Evolutionary conservation across 805 yeast species (phyloP).

Genomic region (Yarrowia sp.): DNA sequence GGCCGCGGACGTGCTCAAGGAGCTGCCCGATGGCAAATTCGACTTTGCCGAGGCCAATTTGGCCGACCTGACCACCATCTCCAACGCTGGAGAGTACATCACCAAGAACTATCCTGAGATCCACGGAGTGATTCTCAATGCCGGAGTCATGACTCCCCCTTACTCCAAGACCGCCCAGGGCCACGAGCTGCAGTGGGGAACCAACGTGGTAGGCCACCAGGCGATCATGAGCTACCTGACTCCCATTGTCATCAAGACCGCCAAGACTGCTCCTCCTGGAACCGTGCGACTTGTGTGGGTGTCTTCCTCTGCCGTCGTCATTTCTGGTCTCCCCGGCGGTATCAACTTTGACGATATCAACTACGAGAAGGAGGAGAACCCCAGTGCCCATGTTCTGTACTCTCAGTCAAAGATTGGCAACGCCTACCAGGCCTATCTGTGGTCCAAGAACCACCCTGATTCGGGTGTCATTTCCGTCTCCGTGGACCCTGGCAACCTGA

Average conservation of each 20-base stretch:
- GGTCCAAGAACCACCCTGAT: slow-evolving; percentile 50
- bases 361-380: slow-evolving; percentile 42
- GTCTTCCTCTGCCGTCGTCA: slow-evolving; percentile 52
- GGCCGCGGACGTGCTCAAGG: slow-evolving; percentile 48
- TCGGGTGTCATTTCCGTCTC: slow-evolving; percentile 50
- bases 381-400: slow-evolving; percentile 46
- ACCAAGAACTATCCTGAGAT: slow-evolving; percentile 46
- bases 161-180: slow-evolving; percentile 54
- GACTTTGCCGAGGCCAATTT: slow-evolving; percentile 43
- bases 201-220: slow-evolving; percentile 57
- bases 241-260: slow-evolving; percentile 52
- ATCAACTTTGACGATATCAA: slow-evolving; percentile 51
- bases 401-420: slow-evolving; percentile 57
- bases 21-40: slow-evolving; percentile 45
- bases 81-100: slow-evolving; percentile 51
- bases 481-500: slow-evolving; percentile 55
- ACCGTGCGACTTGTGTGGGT: slow-evolving; percentile 57
- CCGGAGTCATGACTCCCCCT: slow-evolving; percentile 56
- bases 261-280: slow-evolving; percentile 45
- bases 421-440: slow-evolving; percentile 51
- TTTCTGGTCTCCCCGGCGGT: slow-evolving; percentile 49
- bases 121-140: slow-evolving; percentile 55
- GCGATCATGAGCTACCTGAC: slow-evolving; percentile 54
- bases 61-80: slow-evolving; percentile 55
- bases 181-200: slow-evolving; percentile 56